These are phyloP conservation scores for Botryotinia calthae DNA, from an alignment of 2,329 filamentous ascomycete species.

Conservation along the genomic window DNA sequence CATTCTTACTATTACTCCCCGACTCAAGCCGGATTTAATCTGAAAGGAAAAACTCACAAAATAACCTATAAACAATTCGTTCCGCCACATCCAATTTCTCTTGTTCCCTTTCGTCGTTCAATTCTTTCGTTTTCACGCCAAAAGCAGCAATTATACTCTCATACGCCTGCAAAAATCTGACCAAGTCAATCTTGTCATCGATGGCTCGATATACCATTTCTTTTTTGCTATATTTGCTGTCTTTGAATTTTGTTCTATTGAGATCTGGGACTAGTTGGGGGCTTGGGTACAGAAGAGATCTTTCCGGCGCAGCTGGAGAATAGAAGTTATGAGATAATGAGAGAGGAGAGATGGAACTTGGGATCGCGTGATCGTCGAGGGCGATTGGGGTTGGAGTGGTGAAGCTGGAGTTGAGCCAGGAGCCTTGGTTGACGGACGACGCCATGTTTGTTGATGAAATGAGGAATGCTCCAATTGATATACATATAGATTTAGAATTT, in stretches of 20 bases:
- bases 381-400: background rate
- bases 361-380: background rate
- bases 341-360: background rate
- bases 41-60: background rate
- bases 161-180: conserved; percentile 13
- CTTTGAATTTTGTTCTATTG: accelerated
- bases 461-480: background rate
- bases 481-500: background rate
- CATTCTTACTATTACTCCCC: background rate
- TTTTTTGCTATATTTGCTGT: background rate
- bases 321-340: background rate
- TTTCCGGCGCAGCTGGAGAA: background rate
- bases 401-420: background rate
- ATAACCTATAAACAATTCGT: conserved; percentile 1
- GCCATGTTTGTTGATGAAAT: background rate
- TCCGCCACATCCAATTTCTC: background rate
- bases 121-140: background rate
- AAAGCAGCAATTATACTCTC: conserved; percentile 4
- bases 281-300: too few relatives aligned
- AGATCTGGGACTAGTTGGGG: too few relatives aligned
- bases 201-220: conserved; percentile 13
- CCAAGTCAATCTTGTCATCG: conserved; percentile 6
- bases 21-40: too few relatives aligned
- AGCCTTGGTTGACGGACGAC: background rate
- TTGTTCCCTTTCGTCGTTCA: background rate